phyloP scores from a whole-genome alignment of 2,329 filamentous ascomycete genomes.

The Neocucurbitaria cava region DNA sequence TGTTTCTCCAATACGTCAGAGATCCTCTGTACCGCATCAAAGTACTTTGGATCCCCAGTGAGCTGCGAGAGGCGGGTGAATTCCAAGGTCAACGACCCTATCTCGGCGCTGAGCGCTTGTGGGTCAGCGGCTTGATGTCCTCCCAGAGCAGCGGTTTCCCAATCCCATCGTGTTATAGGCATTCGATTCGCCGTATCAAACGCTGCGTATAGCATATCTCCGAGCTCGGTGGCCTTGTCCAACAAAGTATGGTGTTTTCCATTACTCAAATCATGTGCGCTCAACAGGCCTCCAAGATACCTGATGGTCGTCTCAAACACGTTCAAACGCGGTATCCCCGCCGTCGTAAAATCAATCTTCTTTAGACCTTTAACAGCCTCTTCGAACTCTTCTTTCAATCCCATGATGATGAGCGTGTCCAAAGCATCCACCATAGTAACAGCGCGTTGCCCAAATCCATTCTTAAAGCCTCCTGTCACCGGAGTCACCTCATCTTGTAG shows the following conservation, averaged over 20 bases:
- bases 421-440: conserved; percentile 67
- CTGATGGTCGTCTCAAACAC: conserved; percentile 52
- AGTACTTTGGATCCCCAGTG: conserved; percentile 48
- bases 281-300: conserved; percentile 48
- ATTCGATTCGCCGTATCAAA: conserved; percentile 55
- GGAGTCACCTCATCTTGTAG: conserved; percentile 61
- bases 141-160: conserved; percentile 43
- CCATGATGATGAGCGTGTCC: conserved; percentile 70
- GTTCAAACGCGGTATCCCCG: conserved; percentile 43
- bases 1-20: conserved; percentile 41
- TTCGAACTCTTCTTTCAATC: conserved; percentile 62
- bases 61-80: conserved; percentile 50
- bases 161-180: conserved; percentile 50
- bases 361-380: conserved; percentile 60
- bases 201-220: conserved; percentile 53
- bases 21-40: conserved; percentile 48
- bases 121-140: conserved; percentile 38
- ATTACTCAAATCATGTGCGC: conserved; percentile 47
- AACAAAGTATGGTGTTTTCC: conserved; percentile 47
- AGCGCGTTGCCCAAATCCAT: conserved; percentile 62
- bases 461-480: conserved; percentile 55
- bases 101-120: conserved; percentile 44
- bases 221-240: conserved; percentile 50
- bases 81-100: conserved; percentile 48
- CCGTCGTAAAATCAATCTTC: conserved; percentile 61